phyloP scores from a whole-genome alignment of 805 yeast species.

The Ogataea neopini region DNA sequence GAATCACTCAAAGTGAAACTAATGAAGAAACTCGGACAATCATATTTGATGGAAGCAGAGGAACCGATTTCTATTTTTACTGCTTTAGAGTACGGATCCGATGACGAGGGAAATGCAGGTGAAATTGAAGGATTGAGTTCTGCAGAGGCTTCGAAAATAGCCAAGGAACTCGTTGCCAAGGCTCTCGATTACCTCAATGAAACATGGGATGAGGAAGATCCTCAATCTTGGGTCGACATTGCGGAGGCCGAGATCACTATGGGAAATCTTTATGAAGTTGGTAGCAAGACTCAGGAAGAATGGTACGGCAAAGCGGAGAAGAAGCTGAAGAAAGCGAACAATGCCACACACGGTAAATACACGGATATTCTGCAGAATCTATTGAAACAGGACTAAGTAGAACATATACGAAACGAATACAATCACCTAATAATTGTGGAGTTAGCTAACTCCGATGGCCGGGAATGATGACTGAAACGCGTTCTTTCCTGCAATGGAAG shows the following conservation, averaged over 20 bases:
- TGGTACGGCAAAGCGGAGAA: constrained; percentile 70
- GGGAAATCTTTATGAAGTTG: constrained; percentile 71
- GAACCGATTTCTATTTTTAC: constrained; percentile 56
- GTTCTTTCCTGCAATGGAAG: not conserved
- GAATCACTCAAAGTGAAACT: constrained; percentile 28
- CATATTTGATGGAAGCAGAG: constrained; percentile 66
- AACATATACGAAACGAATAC: not conserved
- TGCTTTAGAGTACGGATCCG: constrained; percentile 58
- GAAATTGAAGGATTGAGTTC: constrained; percentile 2
- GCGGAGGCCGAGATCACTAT: constrained; percentile 84
- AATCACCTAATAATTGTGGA: not conserved
- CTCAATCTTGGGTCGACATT: constrained; percentile 76
- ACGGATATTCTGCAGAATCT: constrained; percentile 62
- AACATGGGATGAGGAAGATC: constrained; percentile 71
- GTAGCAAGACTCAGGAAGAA: constrained; percentile 64
- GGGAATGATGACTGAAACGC: not conserved
- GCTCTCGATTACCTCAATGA: constrained; percentile 60
- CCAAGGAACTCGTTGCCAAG: constrained; percentile 36
- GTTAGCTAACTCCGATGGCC: not conserved
- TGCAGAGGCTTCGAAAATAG: constrained; percentile 40
- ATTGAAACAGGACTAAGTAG: constrained; percentile 7
- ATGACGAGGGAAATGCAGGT: constrained; percentile 33
- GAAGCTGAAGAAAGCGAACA: constrained; percentile 68
- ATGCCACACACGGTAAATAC: constrained; percentile 76
- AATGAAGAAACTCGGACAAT: constrained; percentile 58